A percentile compares a stretch with the other conserved stretches of the same genome.
Conservation (phyloP, 108 stramenopile genomes). For the Epithemia pelagica region DNA sequence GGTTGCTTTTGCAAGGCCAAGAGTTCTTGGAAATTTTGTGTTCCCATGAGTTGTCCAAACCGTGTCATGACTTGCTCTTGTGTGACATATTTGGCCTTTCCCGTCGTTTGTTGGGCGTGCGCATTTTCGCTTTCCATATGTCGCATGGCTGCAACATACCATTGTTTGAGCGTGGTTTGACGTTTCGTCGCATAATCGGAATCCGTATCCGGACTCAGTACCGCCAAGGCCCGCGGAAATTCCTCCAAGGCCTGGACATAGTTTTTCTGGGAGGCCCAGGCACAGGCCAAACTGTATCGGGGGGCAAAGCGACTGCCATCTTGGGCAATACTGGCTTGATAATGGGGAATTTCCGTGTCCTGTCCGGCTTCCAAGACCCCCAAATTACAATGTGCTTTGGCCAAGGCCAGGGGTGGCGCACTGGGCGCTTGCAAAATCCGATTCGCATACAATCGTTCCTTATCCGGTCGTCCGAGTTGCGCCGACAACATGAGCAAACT, state of each 20-base stretch:
- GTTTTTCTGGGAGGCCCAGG: conserved; percentile 24
- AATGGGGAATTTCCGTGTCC: conserved; percentile 30
- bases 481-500: conserved; percentile 20
- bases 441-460: conserved; percentile 18
- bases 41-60: conserved; percentile 28
- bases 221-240: conserved; percentile 26
- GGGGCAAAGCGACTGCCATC: conserved; percentile 20
- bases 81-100: background rate
- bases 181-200: conserved; percentile 9
- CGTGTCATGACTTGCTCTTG: conserved; percentile 27
- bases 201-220: background rate
- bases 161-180: conserved; percentile 14
- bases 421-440: conserved; percentile 31
- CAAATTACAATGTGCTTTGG: conserved; percentile 37
- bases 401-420: conserved; percentile 9
- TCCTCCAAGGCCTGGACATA: conserved; percentile 21
- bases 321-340: conserved; percentile 24
- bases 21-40: conserved; percentile 30
- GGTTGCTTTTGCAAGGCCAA: conserved; percentile 7
- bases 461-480: conserved; percentile 3
- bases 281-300: conserved; percentile 31
- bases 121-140: conserved; percentile 14
- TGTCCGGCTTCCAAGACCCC: conserved; percentile 30
- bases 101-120: background rate
- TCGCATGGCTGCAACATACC: conserved; percentile 26